Base-by-base conservation (phyloP, 805 yeast genomes). In the Ogataea methylovora region DNA sequence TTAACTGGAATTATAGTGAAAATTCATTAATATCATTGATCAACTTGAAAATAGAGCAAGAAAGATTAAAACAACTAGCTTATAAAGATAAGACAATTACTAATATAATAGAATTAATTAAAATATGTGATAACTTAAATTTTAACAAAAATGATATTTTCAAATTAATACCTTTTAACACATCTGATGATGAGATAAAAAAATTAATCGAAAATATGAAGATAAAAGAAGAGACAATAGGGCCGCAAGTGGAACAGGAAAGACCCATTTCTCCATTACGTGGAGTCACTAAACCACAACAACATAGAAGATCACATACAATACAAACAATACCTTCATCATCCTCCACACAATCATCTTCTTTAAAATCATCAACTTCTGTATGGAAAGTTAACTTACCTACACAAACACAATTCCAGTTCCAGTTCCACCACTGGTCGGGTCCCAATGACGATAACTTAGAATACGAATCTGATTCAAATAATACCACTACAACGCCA, bases 31-130 rank as follows among this genome's bases (percentile, higher is more conserved):
- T 56, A 26, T 63, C 58, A 20, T 42, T 67, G 31, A 43, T 69
- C 12, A 43, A 46, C 21, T 52, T 62, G 24, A 58, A 58, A 43
- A 52, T 54, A 2, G 71, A 67, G 38, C 68, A 68, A 42, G 74
- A 67, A 36, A 56, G 52, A 35, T 58, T 70, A 4, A 57, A 49
- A 36, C 68, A 60, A 34, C 70, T 66, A 34, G 46, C 55, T 24
- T 36, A 55, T 22, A 58, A 56, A 34, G 44, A 49, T 24, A 60
- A 59, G 24, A 58, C 53, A 34, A 54, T 62, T 19, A 36, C 44
- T 5, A 44, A 58, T 5, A 52, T 66, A 2, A 32, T 68, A 9
- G 67, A 67, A 28, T 44, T 69, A 10, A 40, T 69, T 24, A 54
- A 42, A n/a, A 20, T 21, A 29, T 21, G 25, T 21, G 17, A 20